Evolutionary conservation across 768 basidiomycete species (phyloP).

Genomic region (Erythrobasidium yunnanense): DNA sequence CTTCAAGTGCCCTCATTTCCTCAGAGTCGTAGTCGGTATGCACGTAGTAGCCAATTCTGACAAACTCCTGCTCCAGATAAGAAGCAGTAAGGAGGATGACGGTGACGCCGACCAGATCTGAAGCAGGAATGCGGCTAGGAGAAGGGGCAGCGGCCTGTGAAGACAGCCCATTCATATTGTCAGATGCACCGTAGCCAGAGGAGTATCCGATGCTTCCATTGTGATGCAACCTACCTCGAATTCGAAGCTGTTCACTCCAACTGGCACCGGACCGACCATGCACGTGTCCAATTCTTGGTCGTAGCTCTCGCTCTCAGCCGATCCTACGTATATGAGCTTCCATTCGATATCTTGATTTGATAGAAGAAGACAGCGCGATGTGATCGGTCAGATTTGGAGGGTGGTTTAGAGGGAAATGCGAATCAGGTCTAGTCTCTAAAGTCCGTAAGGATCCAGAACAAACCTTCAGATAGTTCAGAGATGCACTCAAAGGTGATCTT

Average conservation of each 20-base stretch:
- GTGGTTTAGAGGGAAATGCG: too few species aligned
- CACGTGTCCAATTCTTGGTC: slow-evolving; percentile 98
- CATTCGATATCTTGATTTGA: slow-evolving; percentile 80
- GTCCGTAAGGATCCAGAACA: too few species aligned
- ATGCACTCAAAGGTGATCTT: slow-evolving; percentile 97
- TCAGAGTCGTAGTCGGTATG: slow-evolving; percentile 97
- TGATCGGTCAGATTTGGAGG: too few species aligned
- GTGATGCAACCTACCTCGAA: too few species aligned
- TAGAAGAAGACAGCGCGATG: too few species aligned
- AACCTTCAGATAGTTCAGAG: slow-evolving; percentile 79
- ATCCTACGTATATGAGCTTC: slow-evolving; percentile 93
- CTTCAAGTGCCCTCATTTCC: slow-evolving; percentile 50
- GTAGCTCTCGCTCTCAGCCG: slow-evolving; percentile 74
- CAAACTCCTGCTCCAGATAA: slow-evolving; percentile 94
- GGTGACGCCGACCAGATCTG: slow-evolving; percentile 89
- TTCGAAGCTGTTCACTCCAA: slow-evolving; percentile 94
- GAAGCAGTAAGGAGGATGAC: slow-evolving; percentile 93
- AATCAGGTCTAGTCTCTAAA: too few species aligned
- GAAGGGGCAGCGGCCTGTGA: slow-evolving; percentile 60
- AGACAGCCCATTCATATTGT: not conserved
- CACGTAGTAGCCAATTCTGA: slow-evolving; percentile 98
- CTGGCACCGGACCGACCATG: slow-evolving; percentile 90
- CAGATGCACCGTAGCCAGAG: not conserved
- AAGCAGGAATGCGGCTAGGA: slow-evolving; percentile 68
- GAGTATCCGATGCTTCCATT: too few species aligned